Evolutionary conservation across 108 stramenopile species (phyloP).

Genomic region (Mediolabrus comicus): DNA sequence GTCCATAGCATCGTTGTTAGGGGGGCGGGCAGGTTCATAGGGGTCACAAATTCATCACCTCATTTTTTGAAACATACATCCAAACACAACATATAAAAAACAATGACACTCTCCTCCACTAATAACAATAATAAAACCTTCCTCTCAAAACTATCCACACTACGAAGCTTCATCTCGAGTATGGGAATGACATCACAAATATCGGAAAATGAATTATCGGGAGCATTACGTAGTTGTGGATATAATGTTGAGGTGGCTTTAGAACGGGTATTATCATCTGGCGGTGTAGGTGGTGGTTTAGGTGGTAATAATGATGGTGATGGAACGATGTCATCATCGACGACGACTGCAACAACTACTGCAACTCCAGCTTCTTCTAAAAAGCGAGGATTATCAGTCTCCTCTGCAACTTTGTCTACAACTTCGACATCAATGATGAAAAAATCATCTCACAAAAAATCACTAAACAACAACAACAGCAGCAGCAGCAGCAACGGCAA

Average conservation of each 20-base stretch:
- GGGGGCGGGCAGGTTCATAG: too few relatives aligned
- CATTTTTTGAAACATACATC: too few relatives aligned
- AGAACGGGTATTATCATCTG: slow-evolving; percentile 55
- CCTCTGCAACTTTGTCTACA: neutral
- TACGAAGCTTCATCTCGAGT: slow-evolving; percentile 52
- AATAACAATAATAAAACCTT: slow-evolving; percentile 38
- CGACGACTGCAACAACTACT: neutral
- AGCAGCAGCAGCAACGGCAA: too few relatives aligned
- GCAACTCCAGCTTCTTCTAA: neutral
- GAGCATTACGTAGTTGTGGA: slow-evolving; percentile 50
- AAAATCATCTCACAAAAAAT: neutral
- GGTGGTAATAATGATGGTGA: too few relatives aligned
- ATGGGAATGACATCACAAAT: slow-evolving; percentile 26
- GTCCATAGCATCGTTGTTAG: too few relatives aligned
- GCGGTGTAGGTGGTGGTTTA: neutral
- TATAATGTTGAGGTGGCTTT: slow-evolving; percentile 75
- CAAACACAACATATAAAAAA: too few relatives aligned
- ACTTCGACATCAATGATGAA: neutral
- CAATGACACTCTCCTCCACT: neutral
- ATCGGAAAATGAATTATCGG: slow-evolving; percentile 56
- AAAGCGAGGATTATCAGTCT: neutral
- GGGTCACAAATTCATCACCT: too few relatives aligned
- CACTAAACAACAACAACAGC: neutral
- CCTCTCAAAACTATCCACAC: slow-evolving; percentile 52
- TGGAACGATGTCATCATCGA: neutral